These are phyloP conservation scores for Cryphonectria carpinicola DNA, from an alignment of 2,329 filamentous ascomycete genomes.

Conservation along the genomic window DNA sequence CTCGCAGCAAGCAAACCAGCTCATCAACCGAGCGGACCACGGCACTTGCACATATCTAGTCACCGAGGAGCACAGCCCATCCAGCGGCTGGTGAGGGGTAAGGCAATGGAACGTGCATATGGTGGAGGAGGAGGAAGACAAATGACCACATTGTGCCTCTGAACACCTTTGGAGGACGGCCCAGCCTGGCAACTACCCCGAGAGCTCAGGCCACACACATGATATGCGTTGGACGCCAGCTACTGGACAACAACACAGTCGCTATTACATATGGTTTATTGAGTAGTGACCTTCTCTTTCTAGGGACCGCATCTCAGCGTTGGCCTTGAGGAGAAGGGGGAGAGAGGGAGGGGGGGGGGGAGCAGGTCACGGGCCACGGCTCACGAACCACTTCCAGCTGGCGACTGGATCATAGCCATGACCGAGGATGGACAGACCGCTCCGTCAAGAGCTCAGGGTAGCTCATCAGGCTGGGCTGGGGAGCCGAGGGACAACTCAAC, in stretches of 20 bases:
- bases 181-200: neutral
- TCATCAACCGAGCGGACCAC: neutral
- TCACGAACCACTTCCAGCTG: neutral
- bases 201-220: neutral
- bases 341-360: neutral
- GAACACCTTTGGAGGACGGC: neutral
- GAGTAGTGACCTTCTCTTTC: neutral
- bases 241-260: neutral
- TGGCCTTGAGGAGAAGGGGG: neutral
- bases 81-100: neutral
- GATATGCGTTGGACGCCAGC: neutral
- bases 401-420: neutral
- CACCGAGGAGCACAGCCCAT: neutral
- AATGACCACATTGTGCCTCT: neutral
- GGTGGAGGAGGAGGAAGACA: neutral
- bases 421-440: neutral
- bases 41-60: neutral
- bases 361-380: neutral
- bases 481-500: neutral
- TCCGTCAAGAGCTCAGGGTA: conserved; percentile 47
- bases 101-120: neutral
- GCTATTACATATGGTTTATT: neutral
- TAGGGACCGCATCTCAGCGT: neutral
- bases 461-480: neutral
- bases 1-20: neutral